Base-by-base conservation (phyloP, 352 stramenopile genomes). In the Thraustochytrium aureum region DNA sequence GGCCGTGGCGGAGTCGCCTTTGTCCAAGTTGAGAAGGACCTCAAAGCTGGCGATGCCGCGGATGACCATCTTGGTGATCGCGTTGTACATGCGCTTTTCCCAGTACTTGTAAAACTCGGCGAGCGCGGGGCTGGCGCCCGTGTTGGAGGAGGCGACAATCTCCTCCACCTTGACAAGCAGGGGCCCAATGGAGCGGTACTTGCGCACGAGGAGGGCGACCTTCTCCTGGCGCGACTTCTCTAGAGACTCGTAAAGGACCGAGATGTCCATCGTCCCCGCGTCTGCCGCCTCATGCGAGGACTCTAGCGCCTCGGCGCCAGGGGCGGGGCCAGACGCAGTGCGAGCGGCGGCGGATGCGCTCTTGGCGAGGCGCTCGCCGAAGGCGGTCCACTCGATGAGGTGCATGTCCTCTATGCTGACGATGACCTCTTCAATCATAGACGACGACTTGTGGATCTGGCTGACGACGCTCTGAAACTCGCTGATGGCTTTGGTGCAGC, bases 81-180 rank as follows among this genome's bases (percentile, higher is more conserved):
- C 93, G 67, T 98, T 98, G 85, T 97, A 98, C 47, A 98, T 92
- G 4, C 92, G 89, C 30, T 94, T 92, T 75, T 98, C 94, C 94
- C 94, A 98, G 85, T 97, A 98, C 87, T 96, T 93, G 85, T 98
- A 98, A 82, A 98, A 98, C 12, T 91, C 94, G 2, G 89, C 88
- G 86, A 98, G 91, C 62, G 93, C 92, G 0, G 91, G 86, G 69
- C 90, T 95, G 5, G 87, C 90, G 6, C 94, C 92, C 0, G 90
- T 97, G 86, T 96, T 96, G 4, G 95, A 94, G 4, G 92, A 91
- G 0, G 92, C 93, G 30, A 98, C 93, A 33, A 96, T 92, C 76
- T 97, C 94, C 85, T 98, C 94, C 10, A 98, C 91, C 83, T 98
- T 98, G 65, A 97, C 96, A 0, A 98, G 83, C 5, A 98, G 82